A percentile compares a stretch with the other conserved stretches of the same genome.
These are phyloP conservation scores for Epichloe sp. DNA, from an alignment of 2,329 filamentous ascomycete genomes.

Conservation along the genomic window DNA sequence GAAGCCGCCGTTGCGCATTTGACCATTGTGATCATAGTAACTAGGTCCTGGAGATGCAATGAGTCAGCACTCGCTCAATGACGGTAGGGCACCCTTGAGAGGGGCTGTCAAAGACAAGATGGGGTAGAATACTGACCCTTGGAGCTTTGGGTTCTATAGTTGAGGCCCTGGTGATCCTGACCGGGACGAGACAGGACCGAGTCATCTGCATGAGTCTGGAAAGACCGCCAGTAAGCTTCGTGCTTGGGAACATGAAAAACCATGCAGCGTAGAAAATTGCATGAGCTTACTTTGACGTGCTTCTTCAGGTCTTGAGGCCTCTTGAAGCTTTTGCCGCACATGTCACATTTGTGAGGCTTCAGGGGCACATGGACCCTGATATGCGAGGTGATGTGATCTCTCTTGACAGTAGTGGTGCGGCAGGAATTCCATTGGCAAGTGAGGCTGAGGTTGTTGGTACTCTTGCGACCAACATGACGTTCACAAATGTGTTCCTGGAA, in stretches of 20 bases:
- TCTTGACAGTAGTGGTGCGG: conserved; percentile 93
- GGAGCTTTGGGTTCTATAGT: conserved; percentile 38
- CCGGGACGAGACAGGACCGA: conserved; percentile 53
- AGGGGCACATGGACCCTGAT: conserved; percentile 97
- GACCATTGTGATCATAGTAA: conserved; percentile 53
- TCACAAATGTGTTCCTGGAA: conserved; percentile 91
- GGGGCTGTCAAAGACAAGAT: conserved; percentile 7
- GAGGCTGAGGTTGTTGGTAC: conserved; percentile 95
- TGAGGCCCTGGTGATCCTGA: conserved; percentile 39
- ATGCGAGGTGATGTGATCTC: conserved; percentile 97
- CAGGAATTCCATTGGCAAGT: conserved; percentile 97
- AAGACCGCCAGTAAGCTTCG: conserved; percentile 10
- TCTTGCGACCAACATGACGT: conserved; percentile 95
- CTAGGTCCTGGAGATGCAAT: conserved; percentile 31
- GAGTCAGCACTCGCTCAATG: conserved; percentile 3
- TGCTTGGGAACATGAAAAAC: neutral
- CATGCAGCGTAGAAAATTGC: neutral
- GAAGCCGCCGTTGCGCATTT: conserved; percentile 47
- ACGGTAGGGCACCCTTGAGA: too few species aligned
- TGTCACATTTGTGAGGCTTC: conserved; percentile 98
- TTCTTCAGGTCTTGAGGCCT: conserved; percentile 98
- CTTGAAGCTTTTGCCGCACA: conserved; percentile 98
- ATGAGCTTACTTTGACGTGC: conserved; percentile 64
- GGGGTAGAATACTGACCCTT: conserved; percentile 33
- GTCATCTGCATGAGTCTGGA: conserved; percentile 80